These are phyloP conservation scores for Lanmaoa rubissima DNA, from an alignment of 768 basidiomycete genomes.

Conservation along the genomic window DNA sequence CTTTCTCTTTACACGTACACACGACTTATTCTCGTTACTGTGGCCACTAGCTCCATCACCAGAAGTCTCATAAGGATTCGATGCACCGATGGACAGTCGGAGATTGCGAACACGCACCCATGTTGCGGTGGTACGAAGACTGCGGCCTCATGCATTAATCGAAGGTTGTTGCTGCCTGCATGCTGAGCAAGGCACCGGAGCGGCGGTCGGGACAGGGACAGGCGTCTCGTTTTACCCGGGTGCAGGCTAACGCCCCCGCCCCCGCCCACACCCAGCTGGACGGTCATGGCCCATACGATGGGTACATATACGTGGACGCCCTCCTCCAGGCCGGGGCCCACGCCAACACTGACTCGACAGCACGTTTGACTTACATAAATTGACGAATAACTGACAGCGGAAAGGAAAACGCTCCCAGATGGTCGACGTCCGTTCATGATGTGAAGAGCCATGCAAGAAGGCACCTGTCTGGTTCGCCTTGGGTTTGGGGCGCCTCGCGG, in stretches of 20 bases:
- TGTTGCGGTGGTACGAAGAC: constrained; percentile 2
- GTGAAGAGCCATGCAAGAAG: too few relatives aligned
- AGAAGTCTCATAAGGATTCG: neutral
- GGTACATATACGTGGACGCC: neutral
- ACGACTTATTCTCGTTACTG: neutral
- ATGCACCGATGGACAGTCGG: neutral
- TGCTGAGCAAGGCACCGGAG: constrained; percentile 41
- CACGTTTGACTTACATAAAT: neutral
- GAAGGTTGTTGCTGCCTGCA: constrained; percentile 48
- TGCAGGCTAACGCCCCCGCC: neutral
- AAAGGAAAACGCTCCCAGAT: neutral
- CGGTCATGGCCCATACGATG: neutral
- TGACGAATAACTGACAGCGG: neutral
- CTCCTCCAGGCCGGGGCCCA: too few relatives aligned
- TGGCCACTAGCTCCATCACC: neutral
- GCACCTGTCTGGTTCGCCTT: neutral
- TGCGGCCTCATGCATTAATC: constrained; percentile 42
- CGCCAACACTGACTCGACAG: neutral
- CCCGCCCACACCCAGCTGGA: neutral
- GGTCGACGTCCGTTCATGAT: neutral
- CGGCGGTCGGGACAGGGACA: neutral
- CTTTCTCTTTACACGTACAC: neutral
- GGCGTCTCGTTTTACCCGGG: neutral
- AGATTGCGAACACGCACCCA: neutral
- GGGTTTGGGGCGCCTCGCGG: neutral